Evolutionary conservation across 2,329 filamentous ascomycete genomes (phyloP).

Genomic region (Alternaria sp.): DNA sequence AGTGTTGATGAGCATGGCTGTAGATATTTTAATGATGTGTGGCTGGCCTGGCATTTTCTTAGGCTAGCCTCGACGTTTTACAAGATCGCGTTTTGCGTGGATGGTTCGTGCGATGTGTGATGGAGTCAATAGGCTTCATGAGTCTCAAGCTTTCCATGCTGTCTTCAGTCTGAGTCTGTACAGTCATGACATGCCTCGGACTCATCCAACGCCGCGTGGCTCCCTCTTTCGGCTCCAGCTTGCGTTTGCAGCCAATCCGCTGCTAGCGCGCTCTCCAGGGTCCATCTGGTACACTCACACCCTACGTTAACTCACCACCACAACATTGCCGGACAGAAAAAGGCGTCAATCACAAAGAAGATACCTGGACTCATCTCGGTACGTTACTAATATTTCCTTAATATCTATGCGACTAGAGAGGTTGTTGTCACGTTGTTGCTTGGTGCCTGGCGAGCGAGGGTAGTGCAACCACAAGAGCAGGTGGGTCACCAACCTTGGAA

Average conservation of each 20-base stretch:
- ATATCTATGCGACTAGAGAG: not conserved
- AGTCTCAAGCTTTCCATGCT: not conserved
- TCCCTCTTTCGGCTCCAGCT: not conserved
- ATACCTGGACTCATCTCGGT: not conserved
- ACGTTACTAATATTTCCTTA: not conserved
- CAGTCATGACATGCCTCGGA: not conserved
- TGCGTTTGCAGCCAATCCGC: not conserved
- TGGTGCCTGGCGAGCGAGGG: not conserved
- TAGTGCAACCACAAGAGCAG: not conserved
- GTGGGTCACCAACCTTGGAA: not conserved
- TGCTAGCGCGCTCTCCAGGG: not conserved
- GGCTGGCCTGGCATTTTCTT: not conserved
- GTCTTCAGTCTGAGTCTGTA: not conserved
- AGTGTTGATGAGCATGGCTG: constrained; percentile 1
- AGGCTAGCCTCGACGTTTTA: not conserved
- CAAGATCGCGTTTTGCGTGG: not conserved
- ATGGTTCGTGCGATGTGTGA: not conserved
- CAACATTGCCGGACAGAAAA: not conserved
- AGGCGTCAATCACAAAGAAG: not conserved
- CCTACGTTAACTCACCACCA: not conserved
- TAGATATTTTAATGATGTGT: constrained; percentile 8
- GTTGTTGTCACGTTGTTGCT: not conserved
- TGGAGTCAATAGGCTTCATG: not conserved
- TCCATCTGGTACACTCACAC: not conserved
- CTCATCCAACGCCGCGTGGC: not conserved